Base-by-base conservation (phyloP, 2,329 filamentous ascomycete genomes). In the Corynespora cassiicola region DNA sequence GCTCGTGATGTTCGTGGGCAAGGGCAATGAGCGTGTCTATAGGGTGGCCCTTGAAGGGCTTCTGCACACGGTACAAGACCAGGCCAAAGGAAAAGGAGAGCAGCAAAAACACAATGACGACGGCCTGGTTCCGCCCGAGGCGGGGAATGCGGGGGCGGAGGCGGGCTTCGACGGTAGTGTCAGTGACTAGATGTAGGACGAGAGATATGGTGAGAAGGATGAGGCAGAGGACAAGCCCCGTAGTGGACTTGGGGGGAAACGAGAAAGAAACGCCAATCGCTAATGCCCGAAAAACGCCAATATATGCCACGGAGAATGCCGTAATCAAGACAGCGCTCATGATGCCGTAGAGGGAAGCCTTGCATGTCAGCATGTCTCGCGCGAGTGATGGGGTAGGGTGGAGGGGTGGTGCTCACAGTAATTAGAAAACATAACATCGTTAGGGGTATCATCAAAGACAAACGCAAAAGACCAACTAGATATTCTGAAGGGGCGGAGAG, bases 21-120 rank as follows among this genome's bases (percentile, higher is more conserved):
- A 76, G 63, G 29, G 75, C 72, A 18, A 83, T 77, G 12, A 84
- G 67, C 22, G 72, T 55, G 35, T 80, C 75, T 32, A 84, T 81
- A 0, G 81, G 79, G 54, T 84, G 80, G 23, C 70, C 69, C 12
- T 66, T 49, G 12, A 65, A 64, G 15, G 66, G 69, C 36, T 73
- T 71, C 19, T 69, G 64, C 18, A 70, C 61, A 31, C 42, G 71
- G 69, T 47, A 75, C 37, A 62, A 24, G 7, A 56, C 41, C 5
- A 62, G 52, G 30, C 54, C 54, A 7, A 61, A 42, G 7, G 51
- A 57, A 16, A 66, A 55, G n/a, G 69, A 56, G 28, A 77, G 63
- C 1, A 79, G 52, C 4, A 73, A 24, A 5, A 73, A 37, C 12
- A 77, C 57, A 4, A 69, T 52, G 2, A 56, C 49, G 6, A 56